Conservation (phyloP, 2,329 filamentous ascomycete species). For the Alternaria incomplexa region DNA sequence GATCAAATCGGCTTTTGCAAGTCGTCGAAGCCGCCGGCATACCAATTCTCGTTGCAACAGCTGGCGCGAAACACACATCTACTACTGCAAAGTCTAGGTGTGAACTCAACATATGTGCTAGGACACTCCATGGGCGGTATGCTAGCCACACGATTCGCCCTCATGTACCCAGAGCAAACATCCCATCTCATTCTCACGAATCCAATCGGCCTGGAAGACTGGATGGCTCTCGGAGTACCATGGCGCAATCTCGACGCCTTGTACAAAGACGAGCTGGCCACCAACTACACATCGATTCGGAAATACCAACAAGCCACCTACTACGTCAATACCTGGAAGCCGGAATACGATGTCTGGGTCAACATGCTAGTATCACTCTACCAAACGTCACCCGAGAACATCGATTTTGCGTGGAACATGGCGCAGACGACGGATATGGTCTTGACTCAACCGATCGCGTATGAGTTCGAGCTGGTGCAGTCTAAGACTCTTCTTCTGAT, state of each 20-base stretch:
- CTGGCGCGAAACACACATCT: conserved; percentile 58
- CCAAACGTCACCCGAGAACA: conserved; percentile 48
- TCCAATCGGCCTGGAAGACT: conserved; percentile 63
- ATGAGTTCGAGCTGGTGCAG: conserved; percentile 57
- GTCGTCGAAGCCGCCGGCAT: conserved; percentile 58
- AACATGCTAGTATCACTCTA: conserved; percentile 63
- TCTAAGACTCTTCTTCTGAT: conserved; percentile 58
- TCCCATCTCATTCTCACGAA: conserved; percentile 58
- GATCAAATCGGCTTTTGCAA: conserved; percentile 66
- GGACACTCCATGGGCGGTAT: conserved; percentile 65
- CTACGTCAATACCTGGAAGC: conserved; percentile 52
- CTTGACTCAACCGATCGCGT: conserved; percentile 59
- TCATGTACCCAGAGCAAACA: conserved; percentile 57
- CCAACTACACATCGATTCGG: conserved; percentile 33
- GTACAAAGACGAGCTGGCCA: conserved; percentile 24
- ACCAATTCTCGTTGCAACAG: conserved; percentile 62
- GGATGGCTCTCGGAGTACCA: conserved; percentile 46
- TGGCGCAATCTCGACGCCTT: conserved; percentile 29
- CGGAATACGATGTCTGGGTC: conserved; percentile 61
- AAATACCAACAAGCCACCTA: conserved; percentile 39
- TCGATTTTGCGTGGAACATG: conserved; percentile 55
- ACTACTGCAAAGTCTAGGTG: conserved; percentile 54
- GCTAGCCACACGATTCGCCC: conserved; percentile 58
- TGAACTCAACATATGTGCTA: conserved; percentile 56
- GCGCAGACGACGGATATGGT: conserved; percentile 62